These are phyloP conservation scores for Candida verbasci DNA, from an alignment of 805 yeast species.

Conservation along the genomic window DNA sequence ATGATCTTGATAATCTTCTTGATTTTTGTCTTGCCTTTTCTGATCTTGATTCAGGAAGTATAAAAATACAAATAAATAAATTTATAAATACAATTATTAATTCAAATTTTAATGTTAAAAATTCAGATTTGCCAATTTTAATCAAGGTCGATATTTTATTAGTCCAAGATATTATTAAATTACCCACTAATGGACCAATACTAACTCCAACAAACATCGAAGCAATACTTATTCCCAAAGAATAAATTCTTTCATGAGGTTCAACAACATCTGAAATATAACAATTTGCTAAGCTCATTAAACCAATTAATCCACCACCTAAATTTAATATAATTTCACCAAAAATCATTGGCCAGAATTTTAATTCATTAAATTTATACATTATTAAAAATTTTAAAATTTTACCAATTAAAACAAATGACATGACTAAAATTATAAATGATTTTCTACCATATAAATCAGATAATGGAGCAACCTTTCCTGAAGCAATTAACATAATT, in stretches of 20 bases:
- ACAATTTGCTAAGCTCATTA: conserved; percentile 58
- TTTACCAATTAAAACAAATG: conserved; percentile 18
- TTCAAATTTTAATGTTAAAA: conserved; percentile 27
- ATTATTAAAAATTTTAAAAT: conserved; percentile 20
- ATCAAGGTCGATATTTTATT: conserved; percentile 6
- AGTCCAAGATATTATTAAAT: conserved; percentile 18
- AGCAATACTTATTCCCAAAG: conserved; percentile 58
- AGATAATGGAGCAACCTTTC: conserved; percentile 41
- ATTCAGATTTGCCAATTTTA: conserved; percentile 22
- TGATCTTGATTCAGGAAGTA: conserved; percentile 65
- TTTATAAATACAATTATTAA: conserved; percentile 31
- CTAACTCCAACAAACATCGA: conserved; percentile 57
- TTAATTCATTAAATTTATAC: conserved; percentile 22
- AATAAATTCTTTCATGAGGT: conserved; percentile 51
- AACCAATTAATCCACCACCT: conserved; percentile 61
- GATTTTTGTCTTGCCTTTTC: conserved; percentile 49
- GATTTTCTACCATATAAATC: conserved; percentile 36
- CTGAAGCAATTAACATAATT: conserved; percentile 48
- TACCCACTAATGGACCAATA: conserved; percentile 60
- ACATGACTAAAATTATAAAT: conserved; percentile 18
- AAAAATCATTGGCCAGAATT: conserved; percentile 34
- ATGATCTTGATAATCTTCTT: conserved; percentile 32
- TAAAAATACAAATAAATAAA: conserved; percentile 19
- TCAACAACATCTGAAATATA: conserved; percentile 73
- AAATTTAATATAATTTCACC: conserved; percentile 43